Base-by-base conservation (phyloP, 257 asterid genomes). In the Nicotiana paniculata region DNA sequence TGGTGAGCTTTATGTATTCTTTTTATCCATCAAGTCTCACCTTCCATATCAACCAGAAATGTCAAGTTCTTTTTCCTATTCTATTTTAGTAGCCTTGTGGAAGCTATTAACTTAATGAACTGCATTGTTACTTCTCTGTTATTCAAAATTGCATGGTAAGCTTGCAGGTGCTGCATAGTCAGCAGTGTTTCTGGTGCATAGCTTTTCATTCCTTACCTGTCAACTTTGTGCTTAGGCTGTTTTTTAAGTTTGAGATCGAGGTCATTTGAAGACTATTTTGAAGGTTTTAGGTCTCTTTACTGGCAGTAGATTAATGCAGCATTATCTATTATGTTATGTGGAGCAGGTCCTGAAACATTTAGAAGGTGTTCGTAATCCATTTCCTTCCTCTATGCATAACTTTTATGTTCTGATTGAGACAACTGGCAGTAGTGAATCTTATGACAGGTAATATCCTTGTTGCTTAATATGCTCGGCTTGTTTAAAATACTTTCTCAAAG, bases 371-470 rank as follows among this genome's bases (percentile, higher is more conserved):
- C 99, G 99, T 55, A 95, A 96, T 88, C 99, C 99, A 85, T 89
- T 96, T 81, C 97, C 98, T 83, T 90, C 97, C 62, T 84, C 97
- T 79, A 86, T 83, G 83, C 97, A 93, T 88, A 89, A 96, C 80
- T 96, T 96, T 87, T 96, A 92, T 89, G 82, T 93, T 86, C 93
- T 96, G 89, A 91, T 96, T 82, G 99, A 96, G 94, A 96, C 99
- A 84, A 94, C 95, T 28, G 99, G 99, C 86, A 96, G 99, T 86
- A 85, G 64, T 69, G 98, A 94, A 89, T 84, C 94, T 88, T 93
- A 91, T 89, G 99, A 96, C 93, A 93, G 86, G 99, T 96, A 96
- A 89, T 68, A 64, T 57, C 75, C 85, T 85, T 77, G 81, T 63
- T 59, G 76, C 83, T 84, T 84, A 59, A 81, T 48, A 30, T 76